Conservation (phyloP, 2,329 filamentous ascomycete genomes). For the Colletotrichum truncatum region DNA sequence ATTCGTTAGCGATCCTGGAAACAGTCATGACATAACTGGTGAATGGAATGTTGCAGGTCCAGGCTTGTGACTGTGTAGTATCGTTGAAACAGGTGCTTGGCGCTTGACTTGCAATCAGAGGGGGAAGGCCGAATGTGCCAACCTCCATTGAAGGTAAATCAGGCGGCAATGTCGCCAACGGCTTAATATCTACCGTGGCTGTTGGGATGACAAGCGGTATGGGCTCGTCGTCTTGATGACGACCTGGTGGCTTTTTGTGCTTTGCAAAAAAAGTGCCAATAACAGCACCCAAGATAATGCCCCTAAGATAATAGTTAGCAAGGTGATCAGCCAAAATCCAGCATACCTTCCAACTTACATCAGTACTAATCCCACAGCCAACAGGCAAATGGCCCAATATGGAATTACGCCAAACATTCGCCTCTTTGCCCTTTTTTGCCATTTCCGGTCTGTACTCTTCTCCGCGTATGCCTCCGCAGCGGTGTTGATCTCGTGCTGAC, state of each 20-base stretch:
- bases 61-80: conserved; percentile 63
- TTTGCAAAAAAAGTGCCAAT: conserved; percentile 56
- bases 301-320: conserved; percentile 33
- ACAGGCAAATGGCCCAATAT: conserved; percentile 67
- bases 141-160: conserved; percentile 61
- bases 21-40: conserved; percentile 56
- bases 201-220: conserved; percentile 45
- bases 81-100: conserved; percentile 67
- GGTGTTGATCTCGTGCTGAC: conserved; percentile 63
- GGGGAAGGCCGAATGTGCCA: conserved; percentile 66
- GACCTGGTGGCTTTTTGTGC: conserved; percentile 39
- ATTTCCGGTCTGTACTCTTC: conserved; percentile 50
- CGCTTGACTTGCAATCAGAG: conserved; percentile 57
- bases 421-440: conserved; percentile 62
- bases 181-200: conserved; percentile 57
- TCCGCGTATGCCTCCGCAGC: conserved; percentile 56
- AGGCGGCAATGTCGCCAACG: conserved; percentile 58
- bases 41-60: conserved; percentile 68
- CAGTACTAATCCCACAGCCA: conserved; percentile 57
- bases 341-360: conserved; percentile 44
- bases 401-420: conserved; percentile 68
- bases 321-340: not conserved
- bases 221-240: conserved; percentile 34
- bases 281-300: conserved; percentile 65
- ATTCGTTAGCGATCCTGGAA: conserved; percentile 35